Conservation (phyloP, 73 alveolate species). For the Paramecium biaurelia region DNA sequence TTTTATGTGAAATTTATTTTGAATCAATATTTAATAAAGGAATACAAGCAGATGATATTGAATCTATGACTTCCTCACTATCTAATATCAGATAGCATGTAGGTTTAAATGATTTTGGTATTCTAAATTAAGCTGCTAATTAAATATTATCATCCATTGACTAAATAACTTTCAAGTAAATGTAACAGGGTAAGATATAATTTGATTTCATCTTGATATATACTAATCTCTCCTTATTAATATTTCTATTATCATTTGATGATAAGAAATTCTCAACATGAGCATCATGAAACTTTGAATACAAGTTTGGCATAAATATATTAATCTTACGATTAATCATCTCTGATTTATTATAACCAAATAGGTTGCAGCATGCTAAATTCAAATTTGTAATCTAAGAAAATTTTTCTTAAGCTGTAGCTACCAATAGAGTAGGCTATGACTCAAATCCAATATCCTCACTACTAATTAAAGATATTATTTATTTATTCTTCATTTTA, state of each 20-base stretch:
- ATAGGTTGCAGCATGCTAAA: constrained; percentile 54
- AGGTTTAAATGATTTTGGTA: neutral
- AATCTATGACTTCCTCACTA: constrained; percentile 53
- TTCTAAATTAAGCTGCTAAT: constrained; percentile 52
- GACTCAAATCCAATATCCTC: constrained; percentile 62
- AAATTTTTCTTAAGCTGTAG: constrained; percentile 60
- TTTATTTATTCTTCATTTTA: constrained; percentile 43
- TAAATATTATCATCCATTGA: constrained; percentile 50
- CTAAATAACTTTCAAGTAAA: constrained; percentile 31
- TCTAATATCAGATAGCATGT: constrained; percentile 29
- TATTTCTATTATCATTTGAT: constrained; percentile 30
- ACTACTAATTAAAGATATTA: neutral
- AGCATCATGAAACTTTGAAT: constrained; percentile 55
- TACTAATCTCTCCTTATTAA: constrained; percentile 52
- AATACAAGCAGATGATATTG: constrained; percentile 49
- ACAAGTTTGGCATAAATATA: constrained; percentile 57
- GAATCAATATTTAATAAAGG: constrained; percentile 46
- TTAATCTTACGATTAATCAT: constrained; percentile 60
- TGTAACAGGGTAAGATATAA: constrained; percentile 52
- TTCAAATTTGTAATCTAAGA: constrained; percentile 50
- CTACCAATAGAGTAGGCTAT: constrained; percentile 39
- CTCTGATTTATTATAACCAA: constrained; percentile 59
- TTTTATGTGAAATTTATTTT: constrained; percentile 40
- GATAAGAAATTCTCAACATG: constrained; percentile 40
- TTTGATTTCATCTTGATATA: constrained; percentile 47